Percentiles rank a stretch among this genome's conserved stretches.
These are phyloP conservation scores for Cutaneotrichosporon daszewskae DNA, from an alignment of 1,284 basidiomycete species.

Conservation along the genomic window DNA sequence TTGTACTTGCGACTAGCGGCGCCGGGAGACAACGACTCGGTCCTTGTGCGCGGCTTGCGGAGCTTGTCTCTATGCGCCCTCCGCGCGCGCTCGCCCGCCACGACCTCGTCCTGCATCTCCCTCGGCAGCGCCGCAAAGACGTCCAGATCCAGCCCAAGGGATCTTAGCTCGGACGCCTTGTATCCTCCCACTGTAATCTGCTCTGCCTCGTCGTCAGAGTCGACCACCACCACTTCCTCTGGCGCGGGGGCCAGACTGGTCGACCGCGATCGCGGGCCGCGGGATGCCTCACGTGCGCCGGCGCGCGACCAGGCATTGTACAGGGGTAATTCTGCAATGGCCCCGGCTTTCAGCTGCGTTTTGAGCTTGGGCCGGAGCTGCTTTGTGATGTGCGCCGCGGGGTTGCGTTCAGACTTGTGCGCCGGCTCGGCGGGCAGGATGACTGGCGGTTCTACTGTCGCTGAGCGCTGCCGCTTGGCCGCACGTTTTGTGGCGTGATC, in stretches of 20 bases:
- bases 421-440: too few species aligned
- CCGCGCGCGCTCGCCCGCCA: conserved; percentile 52
- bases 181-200: conserved; percentile 22
- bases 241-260: neutral
- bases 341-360: conserved; percentile 31
- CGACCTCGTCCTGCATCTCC: conserved; percentile 64
- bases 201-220: conserved; percentile 5
- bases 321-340: conserved; percentile 31
- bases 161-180: conserved; percentile 53
- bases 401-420: conserved; percentile 14
- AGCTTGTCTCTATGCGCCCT: conserved; percentile 45
- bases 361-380: conserved; percentile 42
- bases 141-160: conserved; percentile 62
- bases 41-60: conserved; percentile 10
- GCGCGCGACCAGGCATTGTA: conserved; percentile 32
- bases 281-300: neutral
- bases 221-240: neutral
- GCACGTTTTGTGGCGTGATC: conserved; percentile 17
- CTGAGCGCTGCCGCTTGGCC: neutral
- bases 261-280: neutral
- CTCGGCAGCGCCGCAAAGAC: conserved; percentile 66
- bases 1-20: neutral
- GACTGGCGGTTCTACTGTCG: neutral
- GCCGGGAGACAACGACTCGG: too few species aligned
- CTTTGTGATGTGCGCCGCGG: conserved; percentile 39